phyloP scores from a whole-genome alignment of 2,329 filamentous ascomycete species.

The Penicillium sp. region DNA sequence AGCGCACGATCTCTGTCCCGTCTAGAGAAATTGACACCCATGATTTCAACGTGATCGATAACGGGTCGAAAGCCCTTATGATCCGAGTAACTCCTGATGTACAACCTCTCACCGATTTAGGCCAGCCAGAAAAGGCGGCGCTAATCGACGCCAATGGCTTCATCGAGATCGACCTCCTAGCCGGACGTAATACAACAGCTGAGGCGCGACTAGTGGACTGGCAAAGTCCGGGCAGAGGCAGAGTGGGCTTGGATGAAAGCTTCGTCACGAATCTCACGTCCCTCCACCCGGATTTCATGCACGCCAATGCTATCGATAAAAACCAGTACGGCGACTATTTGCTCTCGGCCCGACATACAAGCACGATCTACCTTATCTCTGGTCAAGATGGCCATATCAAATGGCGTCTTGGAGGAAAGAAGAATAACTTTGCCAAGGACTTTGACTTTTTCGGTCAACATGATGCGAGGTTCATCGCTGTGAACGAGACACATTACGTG shows the following conservation, averaged over 20 bases:
- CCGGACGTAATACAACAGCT: no score
- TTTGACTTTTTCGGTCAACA: slow-evolving; percentile 27
- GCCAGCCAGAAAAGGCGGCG: not conserved
- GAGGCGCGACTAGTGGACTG: not conserved
- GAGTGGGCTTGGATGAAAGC: not conserved
- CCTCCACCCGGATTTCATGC: slow-evolving; percentile 10
- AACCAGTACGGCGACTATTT: slow-evolving; percentile 27
- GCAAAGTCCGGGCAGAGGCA: not conserved
- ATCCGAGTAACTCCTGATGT: not conserved
- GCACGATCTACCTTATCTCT: slow-evolving; percentile 27
- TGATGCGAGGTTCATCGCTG: slow-evolving; percentile 22
- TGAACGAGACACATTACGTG: slow-evolving; percentile 19
- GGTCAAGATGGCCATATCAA: slow-evolving; percentile 24
- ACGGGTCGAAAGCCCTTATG: not conserved
- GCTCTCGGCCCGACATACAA: slow-evolving; percentile 24
- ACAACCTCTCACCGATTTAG: not conserved
- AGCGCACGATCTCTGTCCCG: not conserved
- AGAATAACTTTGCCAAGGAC: slow-evolving; percentile 17
- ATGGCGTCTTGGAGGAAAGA: slow-evolving; percentile 27
- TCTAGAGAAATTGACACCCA: not conserved
- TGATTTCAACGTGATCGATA: slow-evolving; percentile 1
- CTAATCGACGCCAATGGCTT: not conserved
- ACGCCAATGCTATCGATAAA: slow-evolving; percentile 29
- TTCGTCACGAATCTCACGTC: not conserved
- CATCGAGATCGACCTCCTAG: slow-evolving; percentile 3